Conservation (phyloP, 2,329 filamentous ascomycete genomes). For the Ilyonectria destructans region DNA sequence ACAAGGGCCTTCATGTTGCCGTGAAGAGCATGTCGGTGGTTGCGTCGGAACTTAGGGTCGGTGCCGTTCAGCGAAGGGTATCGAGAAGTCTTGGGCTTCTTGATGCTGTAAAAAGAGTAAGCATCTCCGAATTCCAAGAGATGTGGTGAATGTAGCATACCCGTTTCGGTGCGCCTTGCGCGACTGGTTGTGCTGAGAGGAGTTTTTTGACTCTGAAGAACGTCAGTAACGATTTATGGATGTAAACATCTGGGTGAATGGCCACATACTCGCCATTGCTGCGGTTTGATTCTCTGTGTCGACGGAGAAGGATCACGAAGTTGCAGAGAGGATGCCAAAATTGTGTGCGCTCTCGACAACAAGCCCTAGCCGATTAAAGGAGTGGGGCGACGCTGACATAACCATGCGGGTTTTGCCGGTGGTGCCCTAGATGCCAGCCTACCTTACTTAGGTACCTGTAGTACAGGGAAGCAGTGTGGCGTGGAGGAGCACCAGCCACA, state of each 20-base stretch:
- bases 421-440: conserved; percentile 9
- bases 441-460: background rate
- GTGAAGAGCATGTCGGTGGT: conserved; percentile 99
- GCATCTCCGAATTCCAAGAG: conserved; percentile 11
- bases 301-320: conserved; percentile 49
- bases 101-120: conserved; percentile 80
- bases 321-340: conserved; percentile 49
- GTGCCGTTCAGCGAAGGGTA: conserved; percentile 99
- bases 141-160: conserved; percentile 70
- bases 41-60: conserved; percentile 99
- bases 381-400: conserved; percentile 45
- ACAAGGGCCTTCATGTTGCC: conserved; percentile 98
- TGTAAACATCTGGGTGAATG: background rate
- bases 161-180: conserved; percentile 99
- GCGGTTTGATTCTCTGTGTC: conserved; percentile 51
- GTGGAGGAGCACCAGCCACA: background rate
- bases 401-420: conserved; percentile 1
- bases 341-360: conserved; percentile 49
- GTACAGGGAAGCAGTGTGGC: background rate
- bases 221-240: conserved; percentile 37
- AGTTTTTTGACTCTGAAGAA: conserved; percentile 96
- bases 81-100: conserved; percentile 99
- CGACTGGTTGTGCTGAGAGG: conserved; percentile 98
- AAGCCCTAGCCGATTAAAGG: conserved; percentile 49
- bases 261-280: conserved; percentile 61